A percentile compares a stretch with the other conserved stretches of the same genome.
Conservation (phyloP, 2,329 filamentous ascomycete genomes). For the Emmonsiellopsis sp. region DNA sequence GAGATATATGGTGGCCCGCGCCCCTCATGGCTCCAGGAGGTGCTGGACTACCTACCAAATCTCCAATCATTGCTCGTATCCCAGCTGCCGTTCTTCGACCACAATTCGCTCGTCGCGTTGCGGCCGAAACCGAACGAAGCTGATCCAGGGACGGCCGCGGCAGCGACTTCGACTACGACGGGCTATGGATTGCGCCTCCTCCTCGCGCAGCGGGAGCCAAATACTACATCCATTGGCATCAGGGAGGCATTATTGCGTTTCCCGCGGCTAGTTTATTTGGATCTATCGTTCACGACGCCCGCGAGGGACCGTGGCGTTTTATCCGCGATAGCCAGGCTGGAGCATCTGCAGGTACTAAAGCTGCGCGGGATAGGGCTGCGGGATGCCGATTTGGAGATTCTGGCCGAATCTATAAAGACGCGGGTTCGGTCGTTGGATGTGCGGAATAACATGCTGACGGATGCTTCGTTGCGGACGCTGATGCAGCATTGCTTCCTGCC, state of each 20-base stretch:
- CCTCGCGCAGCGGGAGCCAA: conserved; percentile 47
- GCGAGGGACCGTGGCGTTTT: conserved; percentile 42
- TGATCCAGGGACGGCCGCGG: neutral
- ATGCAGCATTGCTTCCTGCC: conserved; percentile 42
- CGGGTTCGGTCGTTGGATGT: conserved; percentile 48
- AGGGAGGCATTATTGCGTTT: conserved; percentile 44
- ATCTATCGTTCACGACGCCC: conserved; percentile 46
- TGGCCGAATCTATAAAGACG: conserved; percentile 43
- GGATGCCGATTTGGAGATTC: conserved; percentile 43
- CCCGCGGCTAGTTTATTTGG: conserved; percentile 46
- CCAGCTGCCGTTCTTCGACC: conserved; percentile 52
- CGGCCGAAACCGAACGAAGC: conserved; percentile 18
- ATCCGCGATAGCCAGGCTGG: conserved; percentile 35
- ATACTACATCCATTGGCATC: conserved; percentile 48
- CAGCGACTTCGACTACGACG: neutral
- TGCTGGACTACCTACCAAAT: conserved; percentile 48
- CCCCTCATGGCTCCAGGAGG: conserved; percentile 49
- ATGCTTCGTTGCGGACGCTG: conserved; percentile 43
- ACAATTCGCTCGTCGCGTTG: conserved; percentile 45
- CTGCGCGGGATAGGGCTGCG: conserved; percentile 44
- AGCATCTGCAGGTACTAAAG: conserved; percentile 48
- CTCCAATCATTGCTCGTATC: conserved; percentile 52
- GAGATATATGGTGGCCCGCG: conserved; percentile 53
- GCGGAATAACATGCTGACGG: conserved; percentile 48
- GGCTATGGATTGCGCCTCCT: conserved; percentile 44